Conservation (phyloP, 495 filamentous ascomycete genomes). For the Aspergillus baeticus region DNA sequence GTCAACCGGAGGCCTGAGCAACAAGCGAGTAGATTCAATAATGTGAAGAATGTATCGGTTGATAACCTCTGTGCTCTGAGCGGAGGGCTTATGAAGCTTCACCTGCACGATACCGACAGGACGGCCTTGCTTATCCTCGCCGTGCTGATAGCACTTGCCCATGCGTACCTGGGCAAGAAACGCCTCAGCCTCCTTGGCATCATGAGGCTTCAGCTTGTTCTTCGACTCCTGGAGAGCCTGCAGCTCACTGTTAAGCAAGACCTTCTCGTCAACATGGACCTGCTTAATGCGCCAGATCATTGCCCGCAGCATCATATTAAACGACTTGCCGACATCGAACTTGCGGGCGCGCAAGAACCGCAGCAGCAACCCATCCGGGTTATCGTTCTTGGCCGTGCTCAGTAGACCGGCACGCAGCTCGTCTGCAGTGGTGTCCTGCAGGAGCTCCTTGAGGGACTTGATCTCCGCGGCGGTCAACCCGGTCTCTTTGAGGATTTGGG, state of each 20-base stretch:
- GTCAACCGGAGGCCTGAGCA: slow-evolving; percentile 73
- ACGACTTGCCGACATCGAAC: slow-evolving; percentile 87
- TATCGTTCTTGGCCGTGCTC: slow-evolving; percentile 85
- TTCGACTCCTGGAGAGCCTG: slow-evolving; percentile 58
- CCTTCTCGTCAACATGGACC: slow-evolving; percentile 77
- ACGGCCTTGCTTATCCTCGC: slow-evolving; percentile 74
- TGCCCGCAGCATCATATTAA: slow-evolving; percentile 87
- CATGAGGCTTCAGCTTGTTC: slow-evolving; percentile 45
- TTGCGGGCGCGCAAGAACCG: slow-evolving; percentile 91
- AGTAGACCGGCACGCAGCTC: slow-evolving; percentile 75
- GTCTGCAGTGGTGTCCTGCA: slow-evolving; percentile 55
- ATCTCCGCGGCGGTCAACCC: slow-evolving; percentile 29
- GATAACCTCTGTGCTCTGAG: slow-evolving; percentile 76
- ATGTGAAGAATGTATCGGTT: slow-evolving; percentile 88
- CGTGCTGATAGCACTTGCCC: slow-evolving; percentile 91
- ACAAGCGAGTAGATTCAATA: slow-evolving; percentile 83
- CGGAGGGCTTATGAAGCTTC: slow-evolving; percentile 75
- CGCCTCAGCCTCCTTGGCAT: slow-evolving; percentile 66
- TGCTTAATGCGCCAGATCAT: slow-evolving; percentile 84
- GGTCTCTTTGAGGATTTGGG: slow-evolving; percentile 20
- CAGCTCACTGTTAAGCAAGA: slow-evolving; percentile 74
- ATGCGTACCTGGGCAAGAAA: slow-evolving; percentile 82
- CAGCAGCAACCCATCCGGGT: slow-evolving; percentile 85
- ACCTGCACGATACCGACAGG: slow-evolving; percentile 83
- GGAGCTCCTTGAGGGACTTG: slow-evolving; percentile 28